phyloP scores from a whole-genome alignment of 108 stramenopile species.

The Cyclotella kingstonii region DNA sequence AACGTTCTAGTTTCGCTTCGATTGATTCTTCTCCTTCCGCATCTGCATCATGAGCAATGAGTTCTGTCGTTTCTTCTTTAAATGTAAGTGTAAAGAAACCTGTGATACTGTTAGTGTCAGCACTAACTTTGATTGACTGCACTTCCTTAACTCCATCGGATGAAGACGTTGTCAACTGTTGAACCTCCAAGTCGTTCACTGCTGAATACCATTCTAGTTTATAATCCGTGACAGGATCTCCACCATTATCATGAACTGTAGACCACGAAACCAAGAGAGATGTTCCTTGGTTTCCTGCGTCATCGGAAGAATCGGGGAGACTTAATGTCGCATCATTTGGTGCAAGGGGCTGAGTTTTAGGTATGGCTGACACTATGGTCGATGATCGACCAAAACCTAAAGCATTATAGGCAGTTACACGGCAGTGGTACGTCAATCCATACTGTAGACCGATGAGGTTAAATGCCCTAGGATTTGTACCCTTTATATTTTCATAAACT shows the following conservation, averaged over 20 bases:
- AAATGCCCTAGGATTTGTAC: conserved; percentile 53
- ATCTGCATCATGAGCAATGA: conserved; percentile 69
- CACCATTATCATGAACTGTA: conserved; percentile 33
- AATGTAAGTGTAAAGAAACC: conserved; percentile 76
- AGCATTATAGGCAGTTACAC: conserved; percentile 77
- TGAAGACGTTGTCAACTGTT: conserved; percentile 72
- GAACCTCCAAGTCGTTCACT: conserved; percentile 55
- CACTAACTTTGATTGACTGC: conserved; percentile 53
- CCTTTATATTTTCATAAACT: conserved; percentile 54
- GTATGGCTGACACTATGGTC: conserved; percentile 31
- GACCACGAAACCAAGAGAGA: conserved; percentile 50
- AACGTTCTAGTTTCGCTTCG: conserved; percentile 54
- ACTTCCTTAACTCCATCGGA: conserved; percentile 61
- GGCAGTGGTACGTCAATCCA: conserved; percentile 65
- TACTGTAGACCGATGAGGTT: conserved; percentile 44
- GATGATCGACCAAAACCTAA: conserved; percentile 65
- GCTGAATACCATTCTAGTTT: conserved; percentile 59
- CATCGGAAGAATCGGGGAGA: conserved; percentile 12
- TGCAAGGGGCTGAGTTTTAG: conserved; percentile 51
- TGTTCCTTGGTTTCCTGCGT: conserved; percentile 34
- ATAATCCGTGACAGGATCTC: conserved; percentile 45
- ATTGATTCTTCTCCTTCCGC: conserved; percentile 70
- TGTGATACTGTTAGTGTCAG: conserved; percentile 59
- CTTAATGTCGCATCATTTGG: conserved; percentile 17
- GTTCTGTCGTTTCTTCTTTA: conserved; percentile 65